These are phyloP conservation scores for Ascochyta pisi DNA, from an alignment of 2,329 filamentous ascomycete species.

Conservation along the genomic window DNA sequence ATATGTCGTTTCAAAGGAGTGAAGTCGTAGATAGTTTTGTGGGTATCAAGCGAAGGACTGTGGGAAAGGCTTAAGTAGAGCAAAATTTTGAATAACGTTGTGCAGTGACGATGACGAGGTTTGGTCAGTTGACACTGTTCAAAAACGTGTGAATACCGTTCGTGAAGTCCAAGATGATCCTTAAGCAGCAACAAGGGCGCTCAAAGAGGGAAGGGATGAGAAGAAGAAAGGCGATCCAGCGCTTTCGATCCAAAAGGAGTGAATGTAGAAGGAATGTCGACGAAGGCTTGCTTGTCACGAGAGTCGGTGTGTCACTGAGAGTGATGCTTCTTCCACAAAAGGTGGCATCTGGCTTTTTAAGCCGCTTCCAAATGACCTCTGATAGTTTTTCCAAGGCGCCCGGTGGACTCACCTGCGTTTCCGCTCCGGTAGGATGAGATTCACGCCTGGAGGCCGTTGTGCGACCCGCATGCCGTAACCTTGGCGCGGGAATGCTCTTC, in stretches of 20 bases:
- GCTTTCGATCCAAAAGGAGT: constrained; percentile 35
- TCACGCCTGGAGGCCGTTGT: constrained; percentile 32
- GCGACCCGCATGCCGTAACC: constrained; percentile 28
- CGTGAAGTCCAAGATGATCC: constrained; percentile 10
- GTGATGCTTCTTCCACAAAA: constrained; percentile 30
- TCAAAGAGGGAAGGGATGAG: constrained; percentile 26
- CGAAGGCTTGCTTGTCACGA: constrained; percentile 43
- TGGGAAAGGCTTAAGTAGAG: constrained; percentile 17
- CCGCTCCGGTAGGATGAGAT: constrained; percentile 26
- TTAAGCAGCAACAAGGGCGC: constrained; percentile 25
- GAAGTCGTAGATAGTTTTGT: constrained; percentile 12
- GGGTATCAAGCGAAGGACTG: constrained; percentile 20
- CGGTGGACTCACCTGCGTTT: constrained; percentile 23
- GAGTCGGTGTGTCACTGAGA: constrained; percentile 34
- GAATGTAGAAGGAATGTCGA: constrained; percentile 41
- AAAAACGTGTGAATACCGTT: constrained; percentile 10
- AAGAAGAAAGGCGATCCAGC: constrained; percentile 39
- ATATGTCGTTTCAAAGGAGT: constrained; percentile 12
- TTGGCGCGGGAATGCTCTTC: constrained; percentile 23
- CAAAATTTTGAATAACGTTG: constrained; percentile 11
- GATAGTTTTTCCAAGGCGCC: constrained; percentile 18
- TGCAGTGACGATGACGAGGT: constrained; percentile 13
- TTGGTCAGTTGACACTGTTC: constrained; percentile 26
- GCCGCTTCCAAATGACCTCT: constrained; percentile 14
- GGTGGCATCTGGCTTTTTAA: constrained; percentile 33